Conservation (phyloP, 768 basidiomycete species). For the Termitomyces sp. region DNA sequence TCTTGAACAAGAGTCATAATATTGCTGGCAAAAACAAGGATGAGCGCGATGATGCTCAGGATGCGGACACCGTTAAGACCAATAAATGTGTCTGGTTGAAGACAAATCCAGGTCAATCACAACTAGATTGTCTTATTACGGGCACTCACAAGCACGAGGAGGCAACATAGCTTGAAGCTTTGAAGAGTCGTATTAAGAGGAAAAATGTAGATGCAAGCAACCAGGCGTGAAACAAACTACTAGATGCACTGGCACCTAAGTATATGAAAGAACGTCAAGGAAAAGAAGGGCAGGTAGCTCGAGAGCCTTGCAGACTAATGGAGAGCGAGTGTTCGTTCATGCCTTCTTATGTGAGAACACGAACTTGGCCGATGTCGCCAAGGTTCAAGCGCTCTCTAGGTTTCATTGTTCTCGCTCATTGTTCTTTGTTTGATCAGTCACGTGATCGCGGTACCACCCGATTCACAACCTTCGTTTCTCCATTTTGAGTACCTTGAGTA, state of each 20-base stretch:
- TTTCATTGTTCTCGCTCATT: slow-evolving; percentile 6
- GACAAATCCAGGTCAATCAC: neutral
- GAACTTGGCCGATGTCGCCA: neutral
- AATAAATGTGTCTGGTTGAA: slow-evolving; percentile 53
- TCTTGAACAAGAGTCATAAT: slow-evolving; percentile 71
- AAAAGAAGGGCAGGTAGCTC: slow-evolving; percentile 7
- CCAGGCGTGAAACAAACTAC: slow-evolving; percentile 10
- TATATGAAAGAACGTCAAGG: slow-evolving; percentile 13
- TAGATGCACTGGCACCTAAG: slow-evolving; percentile 19
- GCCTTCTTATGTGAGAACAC: slow-evolving; percentile 2
- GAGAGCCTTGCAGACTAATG: neutral
- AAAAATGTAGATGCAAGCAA: slow-evolving; percentile 7
- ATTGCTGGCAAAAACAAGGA: slow-evolving; percentile 78
- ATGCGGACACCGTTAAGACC: slow-evolving; percentile 74
- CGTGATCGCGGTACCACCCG: neutral
- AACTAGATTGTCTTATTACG: neutral
- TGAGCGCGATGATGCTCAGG: slow-evolving; percentile 72
- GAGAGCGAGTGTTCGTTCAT: neutral
- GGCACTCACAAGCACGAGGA: slow-evolving; percentile 19
- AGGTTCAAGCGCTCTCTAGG: neutral
- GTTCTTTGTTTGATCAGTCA: slow-evolving; percentile 5
- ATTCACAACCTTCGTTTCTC: no score
- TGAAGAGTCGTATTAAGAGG: neutral
- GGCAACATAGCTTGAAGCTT: slow-evolving; percentile 14
- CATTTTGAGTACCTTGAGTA: no score